Base-by-base conservation (phyloP, 164 flowering plant genomes). In the Umbellularia californica region DNA sequence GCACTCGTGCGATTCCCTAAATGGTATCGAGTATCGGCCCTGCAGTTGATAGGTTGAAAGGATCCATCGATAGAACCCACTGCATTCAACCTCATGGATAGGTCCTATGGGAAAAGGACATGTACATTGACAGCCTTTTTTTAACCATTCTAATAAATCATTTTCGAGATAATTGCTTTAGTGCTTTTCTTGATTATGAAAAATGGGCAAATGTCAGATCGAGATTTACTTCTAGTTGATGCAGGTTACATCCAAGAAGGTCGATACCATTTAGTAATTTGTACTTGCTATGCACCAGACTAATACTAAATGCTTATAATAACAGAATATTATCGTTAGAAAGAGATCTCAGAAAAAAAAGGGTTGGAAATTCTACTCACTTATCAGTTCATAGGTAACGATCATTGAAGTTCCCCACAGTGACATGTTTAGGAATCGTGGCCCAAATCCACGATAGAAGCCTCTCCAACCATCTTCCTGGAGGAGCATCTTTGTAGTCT, bases 401-500 rank as follows among this genome's bases (percentile, higher is more conserved):
- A 92, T 92, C 97, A 94, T 90, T 13, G 98, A 80, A 5, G 96
- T 92, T 41, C 98, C 97, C 76, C 85, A 90, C 69, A 91, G 86
- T 62, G 98, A 94, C 95, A 92, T 92, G 71, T 88, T 94, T 5
- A 92, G 73, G 75, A 94, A 92, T n/a, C 96, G 86, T 2, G 98
- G 98, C 75, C 95, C 90, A 79, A 94, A 90, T 17, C 98, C 98
- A 79, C 95, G 84, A 68, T 92, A 90, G 74, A 92, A 90, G 55
- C 98, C 98, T 83, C 82, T 55, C 97, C 95, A 90, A 52, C 98
- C 98, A 84, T 94, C 97, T 87, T 90, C 95, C 74, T 81, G 67
- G 12, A 90, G 76, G 27, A 94, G 90, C 28, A 72, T 52, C 79
- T 80, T 90, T 41, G 87, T 71, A 1, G 95, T 91, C 77, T 86